Evolutionary conservation across 2,329 filamentous ascomycete species (phyloP).

Genomic region (Aspergillaceae sp.): DNA sequence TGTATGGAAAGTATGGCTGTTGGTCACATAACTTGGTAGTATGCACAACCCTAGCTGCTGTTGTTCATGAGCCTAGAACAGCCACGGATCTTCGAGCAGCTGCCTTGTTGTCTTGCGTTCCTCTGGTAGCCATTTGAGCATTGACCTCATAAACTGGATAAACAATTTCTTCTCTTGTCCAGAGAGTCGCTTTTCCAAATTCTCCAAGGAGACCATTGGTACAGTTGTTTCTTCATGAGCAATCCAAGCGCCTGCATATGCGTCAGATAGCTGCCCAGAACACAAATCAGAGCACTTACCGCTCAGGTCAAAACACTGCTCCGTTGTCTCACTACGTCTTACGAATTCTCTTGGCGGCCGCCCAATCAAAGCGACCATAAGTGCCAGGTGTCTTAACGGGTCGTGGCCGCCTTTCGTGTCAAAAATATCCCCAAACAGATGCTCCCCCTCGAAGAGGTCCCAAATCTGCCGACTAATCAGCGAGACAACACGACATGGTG

Average conservation of each 20-base stretch:
- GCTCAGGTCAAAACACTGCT: constrained; percentile 18
- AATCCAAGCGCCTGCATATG: constrained; percentile 14
- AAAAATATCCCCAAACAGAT: constrained; percentile 33
- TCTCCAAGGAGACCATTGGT: constrained; percentile 11
- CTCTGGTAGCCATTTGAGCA: constrained; percentile 34
- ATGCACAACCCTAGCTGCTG: too few relatives aligned
- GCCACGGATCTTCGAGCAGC: constrained; percentile 30
- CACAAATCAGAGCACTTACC: constrained; percentile 9
- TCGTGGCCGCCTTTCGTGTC: constrained; percentile 14
- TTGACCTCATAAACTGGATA: constrained; percentile 26
- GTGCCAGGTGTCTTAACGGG: constrained; percentile 19
- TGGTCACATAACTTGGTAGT: too few relatives aligned
- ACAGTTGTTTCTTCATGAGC: constrained; percentile 14
- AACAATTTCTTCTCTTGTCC: constrained; percentile 26
- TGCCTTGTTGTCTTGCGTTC: constrained; percentile 29
- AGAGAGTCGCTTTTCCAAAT: constrained; percentile 12
- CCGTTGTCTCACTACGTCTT: constrained; percentile 18
- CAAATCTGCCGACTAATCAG: constrained; percentile 30
- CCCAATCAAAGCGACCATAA: constrained; percentile 20
- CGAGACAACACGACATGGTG: too few relatives aligned
- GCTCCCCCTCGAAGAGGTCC: constrained; percentile 41
- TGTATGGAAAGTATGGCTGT: too few relatives aligned
- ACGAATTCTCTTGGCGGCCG: constrained; percentile 18
- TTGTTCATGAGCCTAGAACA: not conserved
- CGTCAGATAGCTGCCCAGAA: constrained; percentile 4